These are phyloP conservation scores for Blastobotrys parvus DNA, from an alignment of 805 yeast genomes.

Conservation along the genomic window DNA sequence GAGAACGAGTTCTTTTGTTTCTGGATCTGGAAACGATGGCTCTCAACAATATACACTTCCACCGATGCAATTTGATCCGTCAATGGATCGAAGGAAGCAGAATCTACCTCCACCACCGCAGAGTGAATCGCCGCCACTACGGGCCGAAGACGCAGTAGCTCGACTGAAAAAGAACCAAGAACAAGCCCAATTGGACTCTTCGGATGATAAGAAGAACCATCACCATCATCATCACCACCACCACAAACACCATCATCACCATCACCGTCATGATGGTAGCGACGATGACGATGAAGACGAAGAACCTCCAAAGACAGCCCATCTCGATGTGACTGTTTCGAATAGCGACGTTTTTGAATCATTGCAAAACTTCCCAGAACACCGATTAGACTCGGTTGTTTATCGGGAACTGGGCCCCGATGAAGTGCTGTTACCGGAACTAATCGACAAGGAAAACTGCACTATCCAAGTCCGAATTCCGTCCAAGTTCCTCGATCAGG, in stretches of 20 bases:
- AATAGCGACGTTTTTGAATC: slow-evolving; percentile 34
- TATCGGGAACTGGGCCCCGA: slow-evolving; percentile 30
- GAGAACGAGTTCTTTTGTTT: neutral
- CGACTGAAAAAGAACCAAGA: slow-evolving; percentile 21
- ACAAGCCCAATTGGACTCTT: slow-evolving; percentile 12
- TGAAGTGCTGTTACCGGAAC: slow-evolving; percentile 19
- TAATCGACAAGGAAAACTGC: slow-evolving; percentile 27
- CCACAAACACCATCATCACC: slow-evolving; percentile 24
- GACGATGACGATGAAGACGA: no score
- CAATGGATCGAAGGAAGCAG: slow-evolving; percentile 17
- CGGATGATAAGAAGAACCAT: slow-evolving; percentile 1
- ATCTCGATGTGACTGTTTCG: slow-evolving; percentile 26
- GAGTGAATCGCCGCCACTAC: slow-evolving; percentile 17
- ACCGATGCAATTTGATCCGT: slow-evolving; percentile 23
- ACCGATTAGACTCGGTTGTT: slow-evolving; percentile 45
- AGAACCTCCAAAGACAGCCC: slow-evolving; percentile 4
- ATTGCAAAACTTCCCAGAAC: slow-evolving; percentile 37
- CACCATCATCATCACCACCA: slow-evolving; percentile 15
- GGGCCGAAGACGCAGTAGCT: slow-evolving; percentile 32
- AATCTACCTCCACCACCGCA: slow-evolving; percentile 2
- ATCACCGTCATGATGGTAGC: slow-evolving; percentile 11
- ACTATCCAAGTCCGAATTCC: slow-evolving; percentile 52
- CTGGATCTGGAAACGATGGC: neutral
- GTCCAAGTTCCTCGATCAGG: slow-evolving; percentile 31
- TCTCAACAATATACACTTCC: slow-evolving; percentile 17